phyloP scores from a whole-genome alignment of 352 stramenopile genomes.

The Phytophthora boehmeriae region DNA sequence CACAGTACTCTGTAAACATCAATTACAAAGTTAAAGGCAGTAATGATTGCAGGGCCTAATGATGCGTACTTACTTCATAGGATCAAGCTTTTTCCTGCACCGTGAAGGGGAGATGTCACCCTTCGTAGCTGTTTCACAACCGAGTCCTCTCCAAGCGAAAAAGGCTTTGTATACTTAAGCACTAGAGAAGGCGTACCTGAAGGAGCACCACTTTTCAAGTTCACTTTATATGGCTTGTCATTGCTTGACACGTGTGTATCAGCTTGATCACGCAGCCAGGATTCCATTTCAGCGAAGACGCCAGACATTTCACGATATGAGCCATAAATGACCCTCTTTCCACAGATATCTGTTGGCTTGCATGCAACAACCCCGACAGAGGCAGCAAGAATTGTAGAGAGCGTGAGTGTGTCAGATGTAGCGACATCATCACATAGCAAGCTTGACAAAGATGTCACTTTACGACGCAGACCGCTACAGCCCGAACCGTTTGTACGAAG shows the following conservation, averaged over 20 bases:
- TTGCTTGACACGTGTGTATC: conserved; percentile 15
- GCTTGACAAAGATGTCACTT: conserved; percentile 26
- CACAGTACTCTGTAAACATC: conserved; percentile 55
- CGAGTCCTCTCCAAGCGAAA: conserved; percentile 44
- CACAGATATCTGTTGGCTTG: not conserved
- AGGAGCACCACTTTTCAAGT: not conserved
- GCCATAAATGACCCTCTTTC: conserved; percentile 13
- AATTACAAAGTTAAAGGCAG: conserved; percentile 2
- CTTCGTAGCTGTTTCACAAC: conserved; percentile 44
- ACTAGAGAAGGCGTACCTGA: conserved; percentile 5
- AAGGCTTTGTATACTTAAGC: conserved; percentile 30
- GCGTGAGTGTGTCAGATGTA: conserved; percentile 7
- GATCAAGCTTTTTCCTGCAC: conserved; percentile 38
- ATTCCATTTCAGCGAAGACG: conserved; percentile 37
- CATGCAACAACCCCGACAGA: conserved; percentile 19
- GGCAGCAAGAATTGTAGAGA: conserved; percentile 32
- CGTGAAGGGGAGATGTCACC: not conserved
- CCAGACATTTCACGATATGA: conserved; percentile 38
- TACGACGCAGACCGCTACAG: conserved; percentile 12
- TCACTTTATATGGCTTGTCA: conserved; percentile 1
- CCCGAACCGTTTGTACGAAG: not conserved
- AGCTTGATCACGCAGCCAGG: conserved; percentile 32
- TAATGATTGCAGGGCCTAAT: conserved; percentile 1
- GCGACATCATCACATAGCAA: conserved; percentile 12
- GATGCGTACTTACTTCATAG: conserved; percentile 56